phyloP scores from a whole-genome alignment of 208 protist genomes.

The Trichomonas gallinae region DNA sequence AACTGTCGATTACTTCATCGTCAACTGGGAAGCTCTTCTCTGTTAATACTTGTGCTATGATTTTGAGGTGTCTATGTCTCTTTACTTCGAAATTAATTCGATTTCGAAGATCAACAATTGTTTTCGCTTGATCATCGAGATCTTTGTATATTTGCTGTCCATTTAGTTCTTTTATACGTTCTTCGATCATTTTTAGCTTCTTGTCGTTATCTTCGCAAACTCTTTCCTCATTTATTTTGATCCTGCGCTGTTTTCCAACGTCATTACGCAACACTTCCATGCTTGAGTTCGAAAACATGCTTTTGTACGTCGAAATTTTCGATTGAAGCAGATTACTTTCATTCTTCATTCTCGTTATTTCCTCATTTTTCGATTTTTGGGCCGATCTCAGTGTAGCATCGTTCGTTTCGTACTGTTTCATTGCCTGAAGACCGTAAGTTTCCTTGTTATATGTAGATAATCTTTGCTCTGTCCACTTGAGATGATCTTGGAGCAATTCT shows the following conservation, averaged over 20 bases:
- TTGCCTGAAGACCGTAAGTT: neutral
- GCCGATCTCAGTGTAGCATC: neutral
- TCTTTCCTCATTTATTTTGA: neutral
- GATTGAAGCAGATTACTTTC: neutral
- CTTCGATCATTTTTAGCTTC: neutral
- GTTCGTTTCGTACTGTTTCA: neutral
- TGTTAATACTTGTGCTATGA: neutral
- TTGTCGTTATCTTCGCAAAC: neutral
- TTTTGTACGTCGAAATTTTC: neutral
- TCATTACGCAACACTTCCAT: neutral
- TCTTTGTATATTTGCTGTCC: neutral
- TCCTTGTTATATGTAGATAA: neutral
- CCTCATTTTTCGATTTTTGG: neutral
- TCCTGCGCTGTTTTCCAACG: neutral
- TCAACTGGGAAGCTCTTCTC: neutral
- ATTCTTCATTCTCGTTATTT: neutral
- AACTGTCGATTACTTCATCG: neutral
- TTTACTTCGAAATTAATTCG: neutral
- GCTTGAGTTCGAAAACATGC: neutral
- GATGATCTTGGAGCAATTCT: neutral
- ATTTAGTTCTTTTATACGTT: neutral
- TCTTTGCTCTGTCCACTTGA: neutral
- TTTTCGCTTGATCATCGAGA: neutral
- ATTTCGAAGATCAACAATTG: neutral
- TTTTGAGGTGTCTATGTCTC: neutral